Base-by-base conservation (phyloP, 2,329 filamentous ascomycete genomes). In the Pyrenochaeta sp. region DNA sequence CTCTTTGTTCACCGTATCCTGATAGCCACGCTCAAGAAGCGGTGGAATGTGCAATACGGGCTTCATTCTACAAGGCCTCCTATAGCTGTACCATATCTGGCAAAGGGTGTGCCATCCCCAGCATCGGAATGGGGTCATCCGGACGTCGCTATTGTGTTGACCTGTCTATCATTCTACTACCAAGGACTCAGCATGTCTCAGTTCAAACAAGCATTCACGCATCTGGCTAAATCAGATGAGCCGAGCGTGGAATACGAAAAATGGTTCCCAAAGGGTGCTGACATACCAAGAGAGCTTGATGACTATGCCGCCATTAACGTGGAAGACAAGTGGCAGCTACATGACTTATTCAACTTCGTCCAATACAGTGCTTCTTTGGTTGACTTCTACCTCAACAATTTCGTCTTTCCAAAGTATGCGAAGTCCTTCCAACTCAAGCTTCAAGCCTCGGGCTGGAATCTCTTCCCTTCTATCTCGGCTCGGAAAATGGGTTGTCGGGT, bases 71-170 rank as follows among this genome's bases (percentile, higher is more conserved):
- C 56, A 0, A 79, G 89, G 12, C 77, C 81, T 35, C 85, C 85
- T 0, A 82, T 90, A 4, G 87, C 88, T 0, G 89, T 91, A 0
- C 89, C 68, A 36, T 91, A 1, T 85, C 55, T 65, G 17, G 87
- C 87, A 0, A 90, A 91, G 55, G 88, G 87, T 1, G 79, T 83
- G 0, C 87, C 89, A 0, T 83, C 82, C 0, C 81, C 85, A 0
- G 81, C 84, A 6, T 83, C 88, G 0, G 88, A 92, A 66, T 92
- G 83, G 69, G 87, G 88, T 0, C 88, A 92, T 58, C 87, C 88
- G 0, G 84, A 92, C 66, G 87, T 74, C 1, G 65, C 69, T 1
- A 75, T 76, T 31, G 58, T 71, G n/a, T 44, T 76, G 27, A 75
- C 73, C 2, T 71, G 66, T 29, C 70, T 90, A 0, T 80, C 85